Conservation (phyloP, 192 early-diverging fungal genomes). For the Gaertneriomyces semiglobifer region DNA sequence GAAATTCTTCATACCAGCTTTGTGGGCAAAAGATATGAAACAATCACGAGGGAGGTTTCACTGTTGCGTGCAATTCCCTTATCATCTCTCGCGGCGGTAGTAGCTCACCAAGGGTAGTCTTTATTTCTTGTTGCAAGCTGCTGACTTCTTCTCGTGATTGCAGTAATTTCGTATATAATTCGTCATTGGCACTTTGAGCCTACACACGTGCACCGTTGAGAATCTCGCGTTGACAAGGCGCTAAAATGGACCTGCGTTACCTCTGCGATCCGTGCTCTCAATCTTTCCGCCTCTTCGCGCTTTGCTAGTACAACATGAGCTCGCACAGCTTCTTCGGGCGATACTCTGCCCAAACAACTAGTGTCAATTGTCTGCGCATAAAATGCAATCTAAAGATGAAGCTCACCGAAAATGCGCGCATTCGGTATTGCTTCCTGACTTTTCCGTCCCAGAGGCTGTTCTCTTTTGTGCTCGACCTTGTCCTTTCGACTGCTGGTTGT, state of each 20-base stretch:
- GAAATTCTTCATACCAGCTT: no score
- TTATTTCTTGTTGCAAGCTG: not conserved
- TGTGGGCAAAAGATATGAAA: no score
- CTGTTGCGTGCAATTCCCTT: no score
- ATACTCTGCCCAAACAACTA: constrained; percentile 7
- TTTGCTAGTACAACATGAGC: constrained; percentile 21
- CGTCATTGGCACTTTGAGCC: constrained; percentile 2
- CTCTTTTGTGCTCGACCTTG: not conserved
- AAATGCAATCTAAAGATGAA: not conserved
- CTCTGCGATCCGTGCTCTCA: constrained; percentile 13
- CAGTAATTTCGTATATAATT: not conserved
- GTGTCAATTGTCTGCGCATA: not conserved
- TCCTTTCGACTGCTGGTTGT: not conserved
- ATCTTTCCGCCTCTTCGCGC: constrained; percentile 1
- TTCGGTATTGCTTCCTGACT: not conserved
- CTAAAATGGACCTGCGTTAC: not conserved
- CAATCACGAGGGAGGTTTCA: no score
- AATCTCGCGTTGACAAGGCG: not conserved
- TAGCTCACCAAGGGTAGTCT: not conserved
- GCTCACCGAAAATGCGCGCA: constrained; percentile 23
- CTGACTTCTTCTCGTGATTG: not conserved
- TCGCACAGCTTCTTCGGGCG: constrained; percentile 10
- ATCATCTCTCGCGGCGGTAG: constrained; percentile 3
- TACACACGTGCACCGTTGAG: not conserved
- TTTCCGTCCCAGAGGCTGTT: not conserved